These are phyloP conservation scores for Cyclotella baltica DNA, from an alignment of 108 stramenopile species.

Conservation along the genomic window DNA sequence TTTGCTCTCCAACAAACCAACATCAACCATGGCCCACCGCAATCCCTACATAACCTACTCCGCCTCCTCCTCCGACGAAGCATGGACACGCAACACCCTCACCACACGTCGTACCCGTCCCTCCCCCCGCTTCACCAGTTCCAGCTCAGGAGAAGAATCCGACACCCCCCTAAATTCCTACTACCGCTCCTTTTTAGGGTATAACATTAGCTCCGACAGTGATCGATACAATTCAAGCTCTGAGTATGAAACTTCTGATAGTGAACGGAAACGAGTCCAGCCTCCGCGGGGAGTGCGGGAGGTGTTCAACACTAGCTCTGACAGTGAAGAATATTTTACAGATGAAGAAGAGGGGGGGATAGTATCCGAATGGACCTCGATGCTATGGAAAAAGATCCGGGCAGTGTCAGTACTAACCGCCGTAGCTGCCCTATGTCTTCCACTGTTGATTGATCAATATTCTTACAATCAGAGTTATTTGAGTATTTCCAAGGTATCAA, in stretches of 20 bases:
- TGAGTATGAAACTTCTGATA: slow-evolving; percentile 7
- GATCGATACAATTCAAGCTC: slow-evolving; percentile 11
- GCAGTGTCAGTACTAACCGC: too few relatives aligned
- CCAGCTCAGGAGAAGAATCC: slow-evolving; percentile 8
- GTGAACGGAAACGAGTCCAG: not conserved
- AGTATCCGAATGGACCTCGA: not conserved
- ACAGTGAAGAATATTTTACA: slow-evolving; percentile 3
- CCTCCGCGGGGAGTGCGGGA: not conserved
- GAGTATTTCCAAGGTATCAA: slow-evolving; percentile 3
- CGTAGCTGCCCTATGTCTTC: not conserved
- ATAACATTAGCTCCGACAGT: slow-evolving; percentile 2
- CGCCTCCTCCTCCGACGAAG: slow-evolving; percentile 21
- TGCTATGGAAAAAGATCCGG: not conserved
- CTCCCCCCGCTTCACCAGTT: not conserved
- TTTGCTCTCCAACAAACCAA: not conserved
- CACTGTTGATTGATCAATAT: not conserved
- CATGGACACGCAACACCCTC: slow-evolving; percentile 15
- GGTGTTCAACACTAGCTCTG: not conserved
- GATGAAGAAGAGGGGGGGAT: not conserved
- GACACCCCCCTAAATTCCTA: not conserved
- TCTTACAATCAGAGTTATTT: not conserved
- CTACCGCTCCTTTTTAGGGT: not conserved
- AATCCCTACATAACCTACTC: slow-evolving; percentile 1
- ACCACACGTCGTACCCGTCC: not conserved
- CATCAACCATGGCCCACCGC: slow-evolving; percentile 10